Evolutionary conservation across 1,139 yeast genomes (phyloP), one percentile per base, ranked within the genome.

Genomic region (Candida tropicalis): DNA sequence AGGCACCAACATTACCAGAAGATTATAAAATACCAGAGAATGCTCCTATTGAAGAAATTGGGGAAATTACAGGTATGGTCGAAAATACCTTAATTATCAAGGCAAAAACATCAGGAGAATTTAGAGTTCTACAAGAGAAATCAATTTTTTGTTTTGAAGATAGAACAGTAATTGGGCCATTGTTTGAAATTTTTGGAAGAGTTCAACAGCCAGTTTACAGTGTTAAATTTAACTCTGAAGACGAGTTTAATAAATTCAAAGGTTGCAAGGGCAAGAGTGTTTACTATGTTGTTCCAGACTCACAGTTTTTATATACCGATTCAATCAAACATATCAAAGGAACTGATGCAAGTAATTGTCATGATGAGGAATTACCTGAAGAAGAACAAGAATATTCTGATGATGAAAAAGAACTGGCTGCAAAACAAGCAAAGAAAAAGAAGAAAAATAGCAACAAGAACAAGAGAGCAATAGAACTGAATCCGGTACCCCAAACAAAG

Each of bases 321-420:
- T 67, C 80, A 15, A 75, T 91, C 41, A 86, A 81, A 53, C 70
- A 75, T 20, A 50, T 82, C 17, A 90, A 85, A 56, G 99, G 98
- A 11, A 84, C 93, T 1, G 99, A 93, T 66, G 99, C 99, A 0
- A 86, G 96, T 57, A 93, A 93, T 54, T 84, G 89, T 59, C 87
- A 89, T 59, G 99, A 93, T 62, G 99, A 93, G 66, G 99, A 93
- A 56, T 65, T 91, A 18, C 91, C 97, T 0, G 88, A 82, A 53
- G 95, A 87, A 32, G 98, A 93, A 59, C 97, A 89, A 60, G 98
- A 93, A 56, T 93, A 84, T 54, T 88, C 97, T 0, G 98, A 93
- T 58, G 98, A 93, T 63, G 97, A 91, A 60, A 77, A 77, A 53
- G 98, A 91, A 52, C 56, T 65, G 54, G 77, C 75, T 10, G 76